Conservation (phyloP, 495 filamentous ascomycete species). For the Neurospora sublineolata region DNA sequence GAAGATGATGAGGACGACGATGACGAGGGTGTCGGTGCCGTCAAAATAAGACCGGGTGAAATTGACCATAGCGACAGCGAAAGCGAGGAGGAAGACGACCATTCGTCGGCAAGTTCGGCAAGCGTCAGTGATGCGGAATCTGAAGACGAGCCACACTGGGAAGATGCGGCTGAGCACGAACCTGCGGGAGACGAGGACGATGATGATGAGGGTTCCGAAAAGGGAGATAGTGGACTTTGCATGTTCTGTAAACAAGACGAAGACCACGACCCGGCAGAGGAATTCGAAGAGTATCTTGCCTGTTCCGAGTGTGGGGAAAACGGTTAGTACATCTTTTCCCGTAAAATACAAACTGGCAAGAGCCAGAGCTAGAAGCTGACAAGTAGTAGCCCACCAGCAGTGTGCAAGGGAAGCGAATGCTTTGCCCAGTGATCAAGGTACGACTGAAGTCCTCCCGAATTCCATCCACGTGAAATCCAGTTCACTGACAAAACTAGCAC, state of each 20-base stretch:
- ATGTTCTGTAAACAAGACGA: constrained; percentile 69
- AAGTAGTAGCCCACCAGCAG: constrained; percentile 71
- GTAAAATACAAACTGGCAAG: constrained; percentile 4
- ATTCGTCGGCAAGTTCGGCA: constrained; percentile 7
- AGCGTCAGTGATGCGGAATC: constrained; percentile 28
- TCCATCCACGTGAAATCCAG: neutral
- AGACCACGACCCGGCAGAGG: constrained; percentile 73
- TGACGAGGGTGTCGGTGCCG: constrained; percentile 60
- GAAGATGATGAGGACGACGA: constrained; percentile 38
- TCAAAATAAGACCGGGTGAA: constrained; percentile 53
- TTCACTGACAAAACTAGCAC: constrained; percentile 34
- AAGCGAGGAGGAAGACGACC: constrained; percentile 16
- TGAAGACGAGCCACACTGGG: constrained; percentile 38
- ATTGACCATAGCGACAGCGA: constrained; percentile 38
- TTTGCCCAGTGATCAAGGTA: constrained; percentile 36
- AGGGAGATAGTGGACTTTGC: constrained; percentile 59
- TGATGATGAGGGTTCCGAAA: constrained; percentile 46
- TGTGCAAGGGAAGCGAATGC: constrained; percentile 75
- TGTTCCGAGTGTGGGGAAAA: constrained; percentile 79
- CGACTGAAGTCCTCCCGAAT: neutral
- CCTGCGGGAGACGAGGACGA: constrained; percentile 55
- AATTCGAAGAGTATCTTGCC: constrained; percentile 75
- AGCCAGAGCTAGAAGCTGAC: constrained; percentile 21
- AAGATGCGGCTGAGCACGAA: constrained; percentile 42
- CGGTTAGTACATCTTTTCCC: constrained; percentile 48